Conservation (phyloP, 345 rosid species). For the Conringia planisiliqua region DNA sequence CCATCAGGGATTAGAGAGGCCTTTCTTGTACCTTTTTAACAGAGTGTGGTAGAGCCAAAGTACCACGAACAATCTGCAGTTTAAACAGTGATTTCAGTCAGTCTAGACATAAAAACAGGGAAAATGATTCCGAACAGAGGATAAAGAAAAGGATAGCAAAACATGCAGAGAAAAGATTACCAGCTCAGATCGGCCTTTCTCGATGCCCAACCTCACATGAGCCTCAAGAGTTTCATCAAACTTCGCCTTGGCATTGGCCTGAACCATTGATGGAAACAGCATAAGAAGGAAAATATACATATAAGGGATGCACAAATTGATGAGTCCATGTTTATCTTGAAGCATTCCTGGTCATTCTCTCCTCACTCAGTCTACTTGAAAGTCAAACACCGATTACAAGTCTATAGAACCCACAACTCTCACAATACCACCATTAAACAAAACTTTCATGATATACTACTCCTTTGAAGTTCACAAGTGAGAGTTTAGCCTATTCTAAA, state of each 20-base stretch:
- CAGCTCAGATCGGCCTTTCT: conserved; percentile 75
- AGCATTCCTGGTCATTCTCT: neutral
- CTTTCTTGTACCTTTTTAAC: conserved; percentile 62
- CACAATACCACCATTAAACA: conserved; percentile 3
- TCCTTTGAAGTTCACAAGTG: neutral
- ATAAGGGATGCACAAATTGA: neutral
- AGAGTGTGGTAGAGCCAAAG: conserved; percentile 83
- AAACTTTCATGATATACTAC: neutral
- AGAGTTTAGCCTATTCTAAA: neutral
- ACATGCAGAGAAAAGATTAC: conserved; percentile 32
- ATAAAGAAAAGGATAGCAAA: neutral
- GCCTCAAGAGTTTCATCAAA: conserved; percentile 94
- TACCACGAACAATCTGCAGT: conserved; percentile 89
- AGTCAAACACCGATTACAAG: neutral
- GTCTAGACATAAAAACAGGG: neutral
- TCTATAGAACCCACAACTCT: neutral
- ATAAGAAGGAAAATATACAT: neutral
- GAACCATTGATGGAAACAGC: conserved; percentile 24
- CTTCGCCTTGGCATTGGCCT: conserved; percentile 67
- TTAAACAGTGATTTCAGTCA: conserved; percentile 14
- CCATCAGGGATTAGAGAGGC: neutral
- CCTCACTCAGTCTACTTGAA: neutral
- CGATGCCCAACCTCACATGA: conserved; percentile 77
- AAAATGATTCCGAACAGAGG: neutral
- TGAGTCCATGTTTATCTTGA: neutral